Percentiles rank a stretch among this genome's conserved stretches.
phyloP scores from a whole-genome alignment of 2,329 filamentous ascomycete genomes.

The Cyphellophora europaea region DNA sequence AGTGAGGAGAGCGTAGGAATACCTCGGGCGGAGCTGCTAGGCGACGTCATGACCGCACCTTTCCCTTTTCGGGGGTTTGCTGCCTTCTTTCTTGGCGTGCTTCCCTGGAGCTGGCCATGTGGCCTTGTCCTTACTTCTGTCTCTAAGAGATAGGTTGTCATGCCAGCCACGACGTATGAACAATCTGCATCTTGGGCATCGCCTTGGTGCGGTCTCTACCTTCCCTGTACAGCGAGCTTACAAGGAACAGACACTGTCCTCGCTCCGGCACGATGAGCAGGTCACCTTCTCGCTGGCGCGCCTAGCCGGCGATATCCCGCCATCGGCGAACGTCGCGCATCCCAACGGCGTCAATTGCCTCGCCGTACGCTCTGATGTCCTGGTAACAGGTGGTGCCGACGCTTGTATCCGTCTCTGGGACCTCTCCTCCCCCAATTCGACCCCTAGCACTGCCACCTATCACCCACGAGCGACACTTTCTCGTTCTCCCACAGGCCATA shows the following conservation, averaged over 20 bases:
- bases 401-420: slow-evolving; percentile 82
- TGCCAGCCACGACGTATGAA: too few species aligned
- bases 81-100: too few species aligned
- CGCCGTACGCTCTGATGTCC: slow-evolving; percentile 38
- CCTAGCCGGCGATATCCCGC: neutral
- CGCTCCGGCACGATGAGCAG: neutral
- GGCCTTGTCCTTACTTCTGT: too few species aligned
- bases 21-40: too few species aligned
- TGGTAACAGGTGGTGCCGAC: slow-evolving; percentile 79
- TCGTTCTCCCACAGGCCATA: slow-evolving; percentile 31
- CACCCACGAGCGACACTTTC: slow-evolving; percentile 1
- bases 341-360: neutral
- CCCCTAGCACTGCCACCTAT: slow-evolving; percentile 18
- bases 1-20: too few species aligned
- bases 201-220: neutral
- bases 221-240: neutral
- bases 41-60: too few species aligned
- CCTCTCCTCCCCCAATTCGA: slow-evolving; percentile 53
- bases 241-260: neutral
- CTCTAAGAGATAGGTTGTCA: too few species aligned
- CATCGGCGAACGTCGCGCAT: neutral
- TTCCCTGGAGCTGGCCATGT: too few species aligned
- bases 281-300: neutral
- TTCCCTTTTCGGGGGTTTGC: too few species aligned
- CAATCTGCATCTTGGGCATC: neutral